Evolutionary conservation across 352 stramenopile species (phyloP), one percentile per base, ranked within the genome.

Genomic region (Globisporangium yorkense): DNA sequence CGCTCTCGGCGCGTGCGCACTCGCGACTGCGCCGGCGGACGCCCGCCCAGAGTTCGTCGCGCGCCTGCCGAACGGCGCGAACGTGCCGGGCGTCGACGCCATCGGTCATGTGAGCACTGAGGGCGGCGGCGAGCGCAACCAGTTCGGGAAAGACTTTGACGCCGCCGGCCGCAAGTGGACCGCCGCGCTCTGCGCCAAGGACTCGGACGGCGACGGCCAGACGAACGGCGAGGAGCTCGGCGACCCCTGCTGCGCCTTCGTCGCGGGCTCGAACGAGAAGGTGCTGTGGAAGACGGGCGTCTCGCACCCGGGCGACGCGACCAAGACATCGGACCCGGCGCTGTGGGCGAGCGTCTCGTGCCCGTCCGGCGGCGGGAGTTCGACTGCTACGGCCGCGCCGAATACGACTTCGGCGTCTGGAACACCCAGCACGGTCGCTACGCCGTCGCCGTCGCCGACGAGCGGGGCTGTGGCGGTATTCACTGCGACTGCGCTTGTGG

Each of bases 181-280:
- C 1, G 40, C 41, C 5, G 54, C 44, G 10, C 52, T 80, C 50
- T 80, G 72, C 31, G 40, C 66, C 33, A 55, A 44, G 16, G 71
- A 80, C 62, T 69, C 67, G 21, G 67, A 74, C 33, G 63, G 67
- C 20, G 77, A 88, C 57, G 77, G 76, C 10, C 57, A 68, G 31
- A 85, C 70, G 18, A 88, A 88, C 56, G 77, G 77, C 3, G 55
- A 83, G 47, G 77, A 88, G 56, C 68, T 88, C 16, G 77, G 77
- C n/a, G 77, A 88, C 53, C 77, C 77, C 24, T 66, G 68, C 60
- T 88, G 77, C 49, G 50, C 39, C 33, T 81, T 65, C 63, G 50
- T 44, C 16, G 27, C 46, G 21, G 46, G 46, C 1, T 41, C 43
- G 41, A 66, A 35, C 10, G 48, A 59, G 6, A 56, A 24, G 3